phyloP scores from a whole-genome alignment of 2,329 filamentous ascomycete genomes.

The Penicillium sp. region DNA sequence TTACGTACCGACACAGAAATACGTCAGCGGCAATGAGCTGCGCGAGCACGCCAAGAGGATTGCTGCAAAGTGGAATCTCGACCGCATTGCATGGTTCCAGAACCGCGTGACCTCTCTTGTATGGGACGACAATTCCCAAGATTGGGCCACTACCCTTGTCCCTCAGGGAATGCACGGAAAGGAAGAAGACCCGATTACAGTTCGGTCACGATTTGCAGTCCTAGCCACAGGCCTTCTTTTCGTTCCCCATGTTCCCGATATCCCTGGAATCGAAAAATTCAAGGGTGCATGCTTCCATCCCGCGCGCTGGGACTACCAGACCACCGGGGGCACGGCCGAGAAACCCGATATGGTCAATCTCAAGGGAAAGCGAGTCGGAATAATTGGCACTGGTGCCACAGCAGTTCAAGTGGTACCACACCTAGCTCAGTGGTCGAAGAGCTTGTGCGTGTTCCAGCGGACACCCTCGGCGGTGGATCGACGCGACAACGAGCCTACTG shows the following conservation, averaged over 20 bases:
- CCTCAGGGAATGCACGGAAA: no score
- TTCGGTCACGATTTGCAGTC: no score
- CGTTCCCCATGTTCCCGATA: conserved; percentile 22
- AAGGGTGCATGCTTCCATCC: conserved; percentile 26
- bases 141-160: no score
- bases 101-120: no score
- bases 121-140: no score
- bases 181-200: no score
- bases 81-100: no score
- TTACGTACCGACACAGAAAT: no score
- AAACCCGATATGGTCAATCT: conserved; percentile 47
- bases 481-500: conserved; percentile 29
- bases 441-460: conserved; percentile 46
- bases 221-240: conserved; percentile 26
- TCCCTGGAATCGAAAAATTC: conserved; percentile 12
- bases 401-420: conserved; percentile 44
- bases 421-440: conserved; percentile 32
- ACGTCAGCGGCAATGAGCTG: no score
- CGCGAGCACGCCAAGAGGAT: no score
- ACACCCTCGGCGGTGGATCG: conserved; percentile 39
- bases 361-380: conserved; percentile 40
- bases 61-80: no score
- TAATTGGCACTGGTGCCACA: conserved; percentile 49
- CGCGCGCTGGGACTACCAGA: conserved; percentile 26
- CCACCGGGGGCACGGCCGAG: conserved; percentile 39